phyloP scores from a whole-genome alignment of 495 filamentous ascomycete genomes.

The Aspergillus haitiensis region DNA sequence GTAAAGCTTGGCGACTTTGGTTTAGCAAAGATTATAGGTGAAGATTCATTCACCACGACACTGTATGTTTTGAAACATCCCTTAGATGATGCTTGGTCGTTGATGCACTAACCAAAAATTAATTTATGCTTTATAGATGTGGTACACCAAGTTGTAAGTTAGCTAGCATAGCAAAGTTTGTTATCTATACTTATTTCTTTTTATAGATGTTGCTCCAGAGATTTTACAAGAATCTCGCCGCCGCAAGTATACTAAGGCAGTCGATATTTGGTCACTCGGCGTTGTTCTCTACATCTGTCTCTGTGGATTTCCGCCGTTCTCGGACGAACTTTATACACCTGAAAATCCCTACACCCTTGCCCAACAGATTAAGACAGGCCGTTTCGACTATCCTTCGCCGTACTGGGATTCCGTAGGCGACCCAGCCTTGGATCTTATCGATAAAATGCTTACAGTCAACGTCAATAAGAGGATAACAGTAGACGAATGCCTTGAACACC shows the following conservation, averaged over 20 bases:
- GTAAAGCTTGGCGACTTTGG: conserved; percentile 98
- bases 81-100: not conserved
- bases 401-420: conserved; percentile 97
- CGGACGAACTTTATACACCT: conserved; percentile 77
- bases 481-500: conserved; percentile 87
- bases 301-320: conserved; percentile 97
- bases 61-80: conserved; percentile 53
- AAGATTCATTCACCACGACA: conserved; percentile 97
- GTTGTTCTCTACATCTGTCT: conserved; percentile 99
- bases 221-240: conserved; percentile 77
- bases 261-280: conserved; percentile 95
- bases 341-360: conserved; percentile 84
- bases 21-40: conserved; percentile 96
- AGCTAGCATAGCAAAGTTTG: not conserved
- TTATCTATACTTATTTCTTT: conserved; percentile 22
- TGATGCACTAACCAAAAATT: conserved; percentile 12
- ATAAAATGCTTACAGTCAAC: conserved; percentile 89
- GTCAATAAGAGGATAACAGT: conserved; percentile 80
- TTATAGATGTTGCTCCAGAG: conserved; percentile 88
- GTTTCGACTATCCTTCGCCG: conserved; percentile 92
- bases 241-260: conserved; percentile 89
- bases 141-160: conserved; percentile 85
- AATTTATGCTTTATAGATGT: conserved; percentile 52
- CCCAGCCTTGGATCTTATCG: conserved; percentile 88
- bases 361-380: conserved; percentile 85